phyloP scores from a whole-genome alignment of 345 rosid species.

The Garcia nutans region DNA sequence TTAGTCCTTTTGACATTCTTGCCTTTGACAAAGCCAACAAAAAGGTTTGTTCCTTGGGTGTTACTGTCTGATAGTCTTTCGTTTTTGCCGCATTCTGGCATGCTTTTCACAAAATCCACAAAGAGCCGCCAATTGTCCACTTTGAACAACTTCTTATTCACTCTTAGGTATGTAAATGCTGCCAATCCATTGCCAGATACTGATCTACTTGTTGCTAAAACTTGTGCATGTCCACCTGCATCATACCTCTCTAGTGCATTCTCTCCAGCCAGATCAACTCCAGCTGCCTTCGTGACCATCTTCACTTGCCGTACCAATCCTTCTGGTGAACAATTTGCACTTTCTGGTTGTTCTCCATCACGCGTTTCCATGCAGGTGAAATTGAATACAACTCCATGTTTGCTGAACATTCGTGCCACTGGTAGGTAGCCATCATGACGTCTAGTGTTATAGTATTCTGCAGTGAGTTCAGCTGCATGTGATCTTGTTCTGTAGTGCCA shows the following conservation, averaged over 20 bases:
- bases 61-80: constrained; percentile 51
- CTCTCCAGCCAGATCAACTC: constrained; percentile 81
- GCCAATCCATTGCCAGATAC: constrained; percentile 70
- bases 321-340: constrained; percentile 86
- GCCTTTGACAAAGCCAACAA: constrained; percentile 57
- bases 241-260: constrained; percentile 91
- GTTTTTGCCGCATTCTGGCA: constrained; percentile 68
- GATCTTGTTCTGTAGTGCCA: constrained; percentile 96
- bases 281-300: constrained; percentile 57
- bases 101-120: constrained; percentile 75
- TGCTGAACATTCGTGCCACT: constrained; percentile 67
- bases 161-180: constrained; percentile 83
- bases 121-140: constrained; percentile 76
- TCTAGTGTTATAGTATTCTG: constrained; percentile 86
- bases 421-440: constrained; percentile 71
- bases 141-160: constrained; percentile 85
- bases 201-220: constrained; percentile 69
- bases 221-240: constrained; percentile 50
- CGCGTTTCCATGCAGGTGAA: constrained; percentile 99
- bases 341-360: constrained; percentile 66
- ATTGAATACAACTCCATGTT: constrained; percentile 65
- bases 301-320: constrained; percentile 85
- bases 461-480: constrained; percentile 92
- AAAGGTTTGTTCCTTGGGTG: constrained; percentile 54
- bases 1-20: constrained; percentile 32